phyloP scores from a whole-genome alignment of 2,329 filamentous ascomycete species.

The Zasmidium cellare region DNA sequence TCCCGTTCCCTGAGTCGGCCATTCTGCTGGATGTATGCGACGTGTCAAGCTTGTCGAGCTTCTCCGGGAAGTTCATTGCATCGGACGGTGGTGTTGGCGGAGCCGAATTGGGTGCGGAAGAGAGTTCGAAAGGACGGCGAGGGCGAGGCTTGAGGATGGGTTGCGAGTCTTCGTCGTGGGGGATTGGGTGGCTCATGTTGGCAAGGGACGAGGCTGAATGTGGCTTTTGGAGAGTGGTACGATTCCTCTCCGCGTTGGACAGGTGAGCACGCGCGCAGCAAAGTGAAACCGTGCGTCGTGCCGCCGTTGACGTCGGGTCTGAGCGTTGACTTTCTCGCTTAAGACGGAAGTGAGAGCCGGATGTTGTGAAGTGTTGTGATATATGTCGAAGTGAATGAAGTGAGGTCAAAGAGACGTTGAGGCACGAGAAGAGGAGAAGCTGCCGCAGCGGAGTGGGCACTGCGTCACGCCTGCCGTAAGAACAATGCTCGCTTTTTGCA shows the following conservation, averaged over 20 bases:
- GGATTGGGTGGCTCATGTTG: slow-evolving; percentile 28
- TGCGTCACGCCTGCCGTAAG: background rate
- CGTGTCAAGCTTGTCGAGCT: slow-evolving; percentile 12
- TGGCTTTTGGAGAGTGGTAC: slow-evolving; percentile 1
- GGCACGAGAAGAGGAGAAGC: background rate
- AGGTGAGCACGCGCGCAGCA: background rate
- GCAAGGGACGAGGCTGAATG: background rate
- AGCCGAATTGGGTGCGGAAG: slow-evolving; percentile 36
- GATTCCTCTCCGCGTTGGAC: background rate
- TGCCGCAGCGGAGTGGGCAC: background rate
- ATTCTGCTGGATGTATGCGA: slow-evolving; percentile 13
- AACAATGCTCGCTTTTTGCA: slow-evolving; percentile 9
- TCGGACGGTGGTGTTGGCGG: slow-evolving; percentile 27
- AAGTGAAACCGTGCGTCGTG: background rate
- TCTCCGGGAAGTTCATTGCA: slow-evolving; percentile 17
- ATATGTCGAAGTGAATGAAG: background rate
- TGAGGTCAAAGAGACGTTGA: background rate
- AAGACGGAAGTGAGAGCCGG: background rate
- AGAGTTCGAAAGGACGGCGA: slow-evolving; percentile 68
- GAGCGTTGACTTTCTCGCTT: background rate
- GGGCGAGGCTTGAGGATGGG: slow-evolving; percentile 57
- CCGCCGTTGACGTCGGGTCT: background rate
- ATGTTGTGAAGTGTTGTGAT: background rate
- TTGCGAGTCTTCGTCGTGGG: slow-evolving; percentile 24
- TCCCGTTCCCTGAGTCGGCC: slow-evolving; percentile 17